Conservation (phyloP, 1,284 basidiomycete species). For the Apiotrichum akiyoshidainum region DNA sequence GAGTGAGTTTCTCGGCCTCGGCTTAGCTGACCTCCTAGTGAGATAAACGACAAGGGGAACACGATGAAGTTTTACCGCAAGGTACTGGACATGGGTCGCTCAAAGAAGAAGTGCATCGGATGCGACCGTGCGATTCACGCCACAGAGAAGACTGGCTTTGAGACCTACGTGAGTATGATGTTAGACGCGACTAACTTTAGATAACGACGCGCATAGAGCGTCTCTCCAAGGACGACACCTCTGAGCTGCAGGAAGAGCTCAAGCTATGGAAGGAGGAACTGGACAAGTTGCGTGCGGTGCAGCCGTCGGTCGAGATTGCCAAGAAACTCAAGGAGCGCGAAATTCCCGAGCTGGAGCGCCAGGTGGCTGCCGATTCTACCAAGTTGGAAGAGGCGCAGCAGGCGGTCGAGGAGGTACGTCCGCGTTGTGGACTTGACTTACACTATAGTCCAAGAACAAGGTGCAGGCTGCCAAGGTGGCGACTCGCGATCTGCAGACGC, state of each 20-base stretch:
- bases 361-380: slow-evolving; percentile 61
- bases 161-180: slow-evolving; percentile 60
- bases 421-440: background rate
- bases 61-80: slow-evolving; percentile 58
- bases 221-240: slow-evolving; percentile 26
- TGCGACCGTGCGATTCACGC: slow-evolving; percentile 70
- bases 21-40: slow-evolving; percentile 3
- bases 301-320: slow-evolving; percentile 53
- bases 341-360: slow-evolving; percentile 64
- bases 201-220: slow-evolving; percentile 53
- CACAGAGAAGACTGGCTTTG: slow-evolving; percentile 62
- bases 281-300: slow-evolving; percentile 58
- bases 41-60: slow-evolving; percentile 18
- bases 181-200: slow-evolving; percentile 28
- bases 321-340: slow-evolving; percentile 59
- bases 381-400: slow-evolving; percentile 57
- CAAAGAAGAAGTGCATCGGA: slow-evolving; percentile 67
- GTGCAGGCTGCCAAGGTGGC: slow-evolving; percentile 44
- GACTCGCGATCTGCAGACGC: slow-evolving; percentile 59
- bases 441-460: slow-evolving; percentile 29
- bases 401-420: slow-evolving; percentile 56
- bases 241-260: slow-evolving; percentile 56
- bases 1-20: slow-evolving; percentile 53
- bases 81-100: slow-evolving; percentile 62
- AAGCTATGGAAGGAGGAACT: slow-evolving; percentile 63